Evolutionary conservation across 441 rosid species (phyloP).

Genomic region (Jatropha podagrica): DNA sequence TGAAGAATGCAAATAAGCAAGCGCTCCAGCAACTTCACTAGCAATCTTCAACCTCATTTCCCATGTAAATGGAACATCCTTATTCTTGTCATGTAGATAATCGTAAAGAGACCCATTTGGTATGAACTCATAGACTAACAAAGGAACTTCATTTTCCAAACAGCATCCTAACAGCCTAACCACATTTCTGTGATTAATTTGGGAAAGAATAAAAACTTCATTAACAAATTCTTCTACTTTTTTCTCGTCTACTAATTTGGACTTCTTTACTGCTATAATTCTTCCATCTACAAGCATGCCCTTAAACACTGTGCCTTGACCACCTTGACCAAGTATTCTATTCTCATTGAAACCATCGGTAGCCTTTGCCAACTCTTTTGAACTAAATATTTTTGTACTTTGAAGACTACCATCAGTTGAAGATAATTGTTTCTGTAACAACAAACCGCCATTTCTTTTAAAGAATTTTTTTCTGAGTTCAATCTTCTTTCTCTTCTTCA

Average conservation of each 20-base stretch:
- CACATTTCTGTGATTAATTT: conserved; percentile 40
- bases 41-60: conserved; percentile 28
- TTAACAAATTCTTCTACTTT: conserved; percentile 36
- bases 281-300: conserved; percentile 39
- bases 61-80: conserved; percentile 33
- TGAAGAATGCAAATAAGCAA: conserved; percentile 31
- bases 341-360: conserved; percentile 24
- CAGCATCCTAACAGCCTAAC: conserved; percentile 40
- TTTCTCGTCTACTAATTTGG: conserved; percentile 22
- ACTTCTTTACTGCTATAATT: conserved; percentile 34
- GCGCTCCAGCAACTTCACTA: conserved; percentile 32
- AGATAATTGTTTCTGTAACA: conserved; percentile 27
- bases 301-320: conserved; percentile 40
- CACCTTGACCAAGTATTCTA: conserved; percentile 37
- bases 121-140: conserved; percentile 36
- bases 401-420: conserved; percentile 15
- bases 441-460: conserved; percentile 31
- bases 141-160: conserved; percentile 37
- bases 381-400: conserved; percentile 22
- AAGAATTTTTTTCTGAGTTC: conserved; percentile 24
- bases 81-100: conserved; percentile 25
- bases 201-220: conserved; percentile 38
- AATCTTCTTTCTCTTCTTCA: background rate
- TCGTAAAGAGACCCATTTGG: conserved; percentile 34
- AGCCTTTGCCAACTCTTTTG: conserved; percentile 29